Percentiles rank a stretch among this genome's conserved stretches.
Evolutionary conservation across 352 stramenopile genomes (phyloP).

Genomic region (Globisporangium cederbergense): DNA sequence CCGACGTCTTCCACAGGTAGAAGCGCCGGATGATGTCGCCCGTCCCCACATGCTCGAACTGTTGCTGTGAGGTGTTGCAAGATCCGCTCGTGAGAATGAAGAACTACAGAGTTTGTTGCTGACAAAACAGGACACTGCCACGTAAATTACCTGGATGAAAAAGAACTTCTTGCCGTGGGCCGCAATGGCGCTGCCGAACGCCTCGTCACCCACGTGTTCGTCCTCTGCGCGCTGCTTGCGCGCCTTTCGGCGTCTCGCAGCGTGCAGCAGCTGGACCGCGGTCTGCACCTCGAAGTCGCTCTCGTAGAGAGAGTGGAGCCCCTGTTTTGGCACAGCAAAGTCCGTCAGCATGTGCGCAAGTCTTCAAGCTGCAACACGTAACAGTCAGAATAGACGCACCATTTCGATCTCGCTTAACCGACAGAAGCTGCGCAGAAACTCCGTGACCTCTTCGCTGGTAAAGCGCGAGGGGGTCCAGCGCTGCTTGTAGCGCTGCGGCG

Average conservation of each 20-base stretch:
- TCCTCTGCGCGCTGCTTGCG: slow-evolving; percentile 22
- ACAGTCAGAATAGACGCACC: slow-evolving; percentile 19
- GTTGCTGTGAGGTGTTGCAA: slow-evolving; percentile 26
- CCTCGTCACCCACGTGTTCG: slow-evolving; percentile 30
- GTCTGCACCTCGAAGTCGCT: slow-evolving; percentile 43
- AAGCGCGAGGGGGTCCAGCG: slow-evolving; percentile 36
- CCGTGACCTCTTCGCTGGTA: slow-evolving; percentile 33
- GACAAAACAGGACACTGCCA: slow-evolving; percentile 3
- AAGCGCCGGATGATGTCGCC: slow-evolving; percentile 57
- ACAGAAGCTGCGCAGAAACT: slow-evolving; percentile 49
- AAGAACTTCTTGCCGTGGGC: slow-evolving; percentile 63
- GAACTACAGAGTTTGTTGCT: neutral
- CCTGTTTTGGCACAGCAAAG: slow-evolving; percentile 26
- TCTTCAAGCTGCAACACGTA: neutral
- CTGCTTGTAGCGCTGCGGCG: slow-evolving; percentile 26
- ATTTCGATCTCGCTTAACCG: slow-evolving; percentile 51
- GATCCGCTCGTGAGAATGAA: neutral
- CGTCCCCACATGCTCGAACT: slow-evolving; percentile 33
- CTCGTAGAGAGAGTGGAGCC: slow-evolving; percentile 59
- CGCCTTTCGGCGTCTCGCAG: slow-evolving; percentile 26
- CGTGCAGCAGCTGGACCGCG: slow-evolving; percentile 35
- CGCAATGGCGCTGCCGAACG: slow-evolving; percentile 39
- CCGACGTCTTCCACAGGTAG: slow-evolving; percentile 67
- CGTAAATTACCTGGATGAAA: slow-evolving; percentile 42
- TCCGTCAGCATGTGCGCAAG: neutral